Conservation (phyloP, 2,329 filamentous ascomycete genomes). For the Exophiala viscosa region DNA sequence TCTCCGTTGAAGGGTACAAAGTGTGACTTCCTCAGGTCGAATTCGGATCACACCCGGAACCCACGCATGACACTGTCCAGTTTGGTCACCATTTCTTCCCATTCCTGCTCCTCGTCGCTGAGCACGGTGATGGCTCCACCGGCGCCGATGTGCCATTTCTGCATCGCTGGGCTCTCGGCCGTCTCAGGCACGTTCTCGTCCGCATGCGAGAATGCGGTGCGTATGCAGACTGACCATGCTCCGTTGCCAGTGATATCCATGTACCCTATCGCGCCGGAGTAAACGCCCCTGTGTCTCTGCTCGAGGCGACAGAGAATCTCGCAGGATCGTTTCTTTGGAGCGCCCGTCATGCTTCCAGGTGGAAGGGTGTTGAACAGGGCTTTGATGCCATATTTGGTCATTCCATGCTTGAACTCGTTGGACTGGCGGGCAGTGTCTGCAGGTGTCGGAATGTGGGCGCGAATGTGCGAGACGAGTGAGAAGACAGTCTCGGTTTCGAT, state of each 20-base stretch:
- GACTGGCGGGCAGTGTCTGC: slow-evolving; percentile 18
- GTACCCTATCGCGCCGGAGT: slow-evolving; percentile 86
- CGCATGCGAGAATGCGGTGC: slow-evolving; percentile 62
- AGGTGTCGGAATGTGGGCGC: slow-evolving; percentile 50
- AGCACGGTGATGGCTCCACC: slow-evolving; percentile 86
- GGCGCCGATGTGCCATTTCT: slow-evolving; percentile 75
- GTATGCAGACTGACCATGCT: slow-evolving; percentile 88
- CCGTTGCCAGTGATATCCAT: slow-evolving; percentile 79
- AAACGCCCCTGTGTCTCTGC: slow-evolving; percentile 62
- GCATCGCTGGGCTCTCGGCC: slow-evolving; percentile 23
- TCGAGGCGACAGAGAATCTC: slow-evolving; percentile 74
- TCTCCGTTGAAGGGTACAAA: too few species aligned
- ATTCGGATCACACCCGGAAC: slow-evolving; percentile 30
- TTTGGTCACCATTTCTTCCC: slow-evolving; percentile 86
- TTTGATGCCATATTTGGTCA: slow-evolving; percentile 29
- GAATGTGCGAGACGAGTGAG: slow-evolving; percentile 84
- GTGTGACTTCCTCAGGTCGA: too few species aligned
- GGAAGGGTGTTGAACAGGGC: slow-evolving; percentile 75
- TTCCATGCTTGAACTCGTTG: slow-evolving; percentile 24
- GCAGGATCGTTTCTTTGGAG: slow-evolving; percentile 89
- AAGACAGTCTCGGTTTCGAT: slow-evolving; percentile 90
- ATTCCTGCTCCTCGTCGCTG: slow-evolving; percentile 75
- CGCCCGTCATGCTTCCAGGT: slow-evolving; percentile 93
- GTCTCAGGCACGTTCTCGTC: slow-evolving; percentile 20
- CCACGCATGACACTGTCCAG: slow-evolving; percentile 47